Evolutionary conservation across 345 rosid species (phyloP).

Genomic region (Chamaenerion angustifolium): DNA sequence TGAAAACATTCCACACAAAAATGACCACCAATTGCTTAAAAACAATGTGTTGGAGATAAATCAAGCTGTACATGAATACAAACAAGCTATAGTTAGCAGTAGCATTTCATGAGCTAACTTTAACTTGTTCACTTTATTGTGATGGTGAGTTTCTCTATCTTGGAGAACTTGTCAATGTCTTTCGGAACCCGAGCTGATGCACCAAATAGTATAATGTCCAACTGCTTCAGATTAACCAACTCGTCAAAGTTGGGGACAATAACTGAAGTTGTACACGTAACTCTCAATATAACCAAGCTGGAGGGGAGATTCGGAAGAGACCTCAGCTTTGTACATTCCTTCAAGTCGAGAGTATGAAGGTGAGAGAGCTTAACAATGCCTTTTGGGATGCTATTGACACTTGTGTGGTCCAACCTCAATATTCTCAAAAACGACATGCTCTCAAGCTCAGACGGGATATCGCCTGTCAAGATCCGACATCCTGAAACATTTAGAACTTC

Average conservation of each 20-base stretch:
- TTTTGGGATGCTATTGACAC: neutral
- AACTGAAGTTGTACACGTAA: neutral
- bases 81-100: too few species aligned
- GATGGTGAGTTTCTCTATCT: neutral
- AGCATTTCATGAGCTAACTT: too few species aligned
- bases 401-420: neutral
- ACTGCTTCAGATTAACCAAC: neutral
- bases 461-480: neutral
- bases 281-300: neutral
- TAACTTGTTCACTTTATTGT: neutral
- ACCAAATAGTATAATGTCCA: neutral
- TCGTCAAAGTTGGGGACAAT: neutral
- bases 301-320: slow-evolving; percentile 1
- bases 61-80: too few species aligned
- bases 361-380: neutral
- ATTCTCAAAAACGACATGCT: neutral
- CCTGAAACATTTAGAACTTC: slow-evolving; percentile 4
- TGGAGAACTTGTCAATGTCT: neutral
- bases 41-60: too few species aligned
- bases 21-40: too few species aligned
- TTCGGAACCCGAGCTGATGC: neutral
- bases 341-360: slow-evolving; percentile 2
- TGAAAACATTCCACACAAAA: too few species aligned
- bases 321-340: neutral
- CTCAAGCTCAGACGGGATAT: neutral